These are phyloP conservation scores for Fulvia fulva DNA, from an alignment of 2,329 filamentous ascomycete genomes.

Conservation along the genomic window DNA sequence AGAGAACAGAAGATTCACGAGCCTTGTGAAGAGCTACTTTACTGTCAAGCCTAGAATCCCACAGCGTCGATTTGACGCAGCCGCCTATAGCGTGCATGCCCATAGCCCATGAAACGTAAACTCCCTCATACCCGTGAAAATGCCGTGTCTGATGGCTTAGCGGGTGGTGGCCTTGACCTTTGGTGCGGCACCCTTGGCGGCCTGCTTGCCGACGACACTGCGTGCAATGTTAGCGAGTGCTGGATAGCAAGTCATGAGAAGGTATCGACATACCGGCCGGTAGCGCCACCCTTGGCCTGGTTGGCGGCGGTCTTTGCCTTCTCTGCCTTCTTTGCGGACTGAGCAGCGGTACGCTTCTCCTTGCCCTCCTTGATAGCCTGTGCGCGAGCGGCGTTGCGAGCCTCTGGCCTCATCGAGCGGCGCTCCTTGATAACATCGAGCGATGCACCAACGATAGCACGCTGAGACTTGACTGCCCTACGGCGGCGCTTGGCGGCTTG, in stretches of 20 bases:
- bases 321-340: constrained; percentile 95
- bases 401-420: constrained; percentile 90
- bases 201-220: constrained; percentile 87
- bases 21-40: background rate
- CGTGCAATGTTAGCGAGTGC: constrained; percentile 7
- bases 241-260: background rate
- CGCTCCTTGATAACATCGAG: constrained; percentile 99
- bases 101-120: background rate
- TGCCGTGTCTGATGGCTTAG: constrained; percentile 49
- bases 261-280: constrained; percentile 45
- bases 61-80: constrained; percentile 1
- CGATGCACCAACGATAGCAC: constrained; percentile 97
- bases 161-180: constrained; percentile 86
- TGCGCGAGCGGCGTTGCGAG: constrained; percentile 82
- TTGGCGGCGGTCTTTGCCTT: constrained; percentile 94
- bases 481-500: constrained; percentile 99
- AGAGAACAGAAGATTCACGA: background rate
- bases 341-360: constrained; percentile 89
- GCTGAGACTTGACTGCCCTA: constrained; percentile 97
- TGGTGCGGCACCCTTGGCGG: constrained; percentile 79
- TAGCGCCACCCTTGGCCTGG: constrained; percentile 69
- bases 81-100: background rate
- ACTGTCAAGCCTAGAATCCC: constrained; percentile 4
- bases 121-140: constrained; percentile 1
- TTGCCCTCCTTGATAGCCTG: constrained; percentile 95